Evolutionary conservation across 805 yeast species (phyloP).

Genomic region (Isabelozyma gotoi): DNA sequence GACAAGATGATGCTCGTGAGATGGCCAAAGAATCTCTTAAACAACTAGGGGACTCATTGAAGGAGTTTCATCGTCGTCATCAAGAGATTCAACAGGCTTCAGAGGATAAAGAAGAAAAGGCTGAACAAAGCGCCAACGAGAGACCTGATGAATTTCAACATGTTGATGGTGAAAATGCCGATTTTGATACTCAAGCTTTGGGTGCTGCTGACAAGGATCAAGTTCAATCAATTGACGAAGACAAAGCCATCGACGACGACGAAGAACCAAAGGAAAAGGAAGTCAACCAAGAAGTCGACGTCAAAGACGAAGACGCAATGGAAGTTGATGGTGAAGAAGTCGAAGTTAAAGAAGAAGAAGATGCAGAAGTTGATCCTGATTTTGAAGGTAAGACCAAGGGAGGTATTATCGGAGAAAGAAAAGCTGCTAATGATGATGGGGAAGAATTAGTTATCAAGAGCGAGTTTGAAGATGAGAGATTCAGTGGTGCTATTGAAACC

Average conservation of each 20-base stretch:
- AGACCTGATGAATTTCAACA: conserved; percentile 87
- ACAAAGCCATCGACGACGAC: conserved; percentile 79
- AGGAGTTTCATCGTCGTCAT: conserved; percentile 87
- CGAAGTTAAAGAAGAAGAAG: conserved; percentile 30
- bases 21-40: conserved; percentile 75
- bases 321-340: conserved; percentile 29
- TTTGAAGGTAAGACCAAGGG: conserved; percentile 50
- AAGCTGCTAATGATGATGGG: conserved; percentile 28
- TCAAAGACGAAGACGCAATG: conserved; percentile 24
- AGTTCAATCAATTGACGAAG: conserved; percentile 72
- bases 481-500: conserved; percentile 14
- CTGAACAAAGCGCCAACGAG: conserved; percentile 56
- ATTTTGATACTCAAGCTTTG: conserved; percentile 83
- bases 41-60: conserved; percentile 87
- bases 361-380: conserved; percentile 41
- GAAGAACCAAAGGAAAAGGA: conserved; percentile 23
- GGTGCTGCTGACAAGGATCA: conserved; percentile 87
- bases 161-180: conserved; percentile 74
- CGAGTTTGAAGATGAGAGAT: conserved; percentile 16
- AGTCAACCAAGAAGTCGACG: conserved; percentile 24
- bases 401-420: conserved; percentile 51
- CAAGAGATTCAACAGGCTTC: conserved; percentile 80
- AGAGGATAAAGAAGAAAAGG: conserved; percentile 45
- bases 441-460: conserved; percentile 20
- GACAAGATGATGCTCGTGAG: conserved; percentile 56